Evolutionary conservation across 1,284 basidiomycete species (phyloP).

Genomic region (Bondarzewia mesenterica): DNA sequence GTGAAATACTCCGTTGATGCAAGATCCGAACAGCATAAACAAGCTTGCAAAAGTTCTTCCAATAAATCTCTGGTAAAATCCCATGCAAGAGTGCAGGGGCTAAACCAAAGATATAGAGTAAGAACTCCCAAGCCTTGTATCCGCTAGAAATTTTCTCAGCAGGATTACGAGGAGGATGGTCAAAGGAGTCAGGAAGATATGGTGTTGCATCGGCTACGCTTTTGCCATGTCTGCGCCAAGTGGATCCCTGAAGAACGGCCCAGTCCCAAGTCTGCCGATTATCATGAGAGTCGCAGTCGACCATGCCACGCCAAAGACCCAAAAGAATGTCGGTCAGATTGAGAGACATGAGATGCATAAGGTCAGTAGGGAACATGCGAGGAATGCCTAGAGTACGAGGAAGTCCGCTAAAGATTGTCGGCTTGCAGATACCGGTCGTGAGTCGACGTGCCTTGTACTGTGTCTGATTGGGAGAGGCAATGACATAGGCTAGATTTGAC

Average conservation of each 20-base stretch:
- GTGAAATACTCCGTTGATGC: constrained; percentile 15
- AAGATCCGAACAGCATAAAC: constrained; percentile 16
- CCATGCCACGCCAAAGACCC: constrained; percentile 21
- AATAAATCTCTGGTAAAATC: constrained; percentile 19
- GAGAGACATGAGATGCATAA: constrained; percentile 28
- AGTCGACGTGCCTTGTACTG: background rate
- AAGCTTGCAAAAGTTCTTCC: constrained; percentile 19
- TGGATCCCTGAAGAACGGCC: constrained; percentile 18
- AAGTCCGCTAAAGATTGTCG: constrained; percentile 15
- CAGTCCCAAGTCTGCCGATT: constrained; percentile 23
- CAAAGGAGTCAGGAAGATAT: constrained; percentile 25
- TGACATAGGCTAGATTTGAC: background rate
- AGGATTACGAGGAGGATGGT: constrained; percentile 24
- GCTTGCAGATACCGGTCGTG: constrained; percentile 17
- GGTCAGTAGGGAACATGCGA: constrained; percentile 20
- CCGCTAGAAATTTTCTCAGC: constrained; percentile 26
- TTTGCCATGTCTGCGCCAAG: constrained; percentile 23
- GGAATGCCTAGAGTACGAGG: constrained; percentile 18
- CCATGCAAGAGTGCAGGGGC: constrained; percentile 15
- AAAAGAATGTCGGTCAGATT: constrained; percentile 24
- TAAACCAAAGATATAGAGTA: constrained; percentile 15
- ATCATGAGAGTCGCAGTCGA: constrained; percentile 16
- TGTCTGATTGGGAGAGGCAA: constrained; percentile 1
- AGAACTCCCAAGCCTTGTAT: constrained; percentile 24
- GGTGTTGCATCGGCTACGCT: constrained; percentile 18